A percentile compares a stretch with the other conserved stretches of the same genome.
These are phyloP conservation scores for Colletotrichum sp. DNA, from an alignment of 2,329 filamentous ascomycete genomes.

Conservation along the genomic window DNA sequence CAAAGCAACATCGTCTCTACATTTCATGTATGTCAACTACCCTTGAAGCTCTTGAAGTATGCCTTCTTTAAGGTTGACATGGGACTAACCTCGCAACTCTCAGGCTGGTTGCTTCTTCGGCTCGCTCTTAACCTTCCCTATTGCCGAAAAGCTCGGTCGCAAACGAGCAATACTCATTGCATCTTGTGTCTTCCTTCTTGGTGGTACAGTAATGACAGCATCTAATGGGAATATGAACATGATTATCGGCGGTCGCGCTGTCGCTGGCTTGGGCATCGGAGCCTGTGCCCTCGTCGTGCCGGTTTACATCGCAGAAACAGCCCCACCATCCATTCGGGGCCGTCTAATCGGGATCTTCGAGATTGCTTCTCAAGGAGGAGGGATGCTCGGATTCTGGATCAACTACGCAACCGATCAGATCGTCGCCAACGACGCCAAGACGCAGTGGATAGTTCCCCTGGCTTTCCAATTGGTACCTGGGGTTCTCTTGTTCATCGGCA, in stretches of 20 bases:
- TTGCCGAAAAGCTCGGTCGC: neutral
- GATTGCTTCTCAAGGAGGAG: constrained; percentile 53
- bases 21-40: constrained; percentile 37
- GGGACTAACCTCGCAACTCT: neutral
- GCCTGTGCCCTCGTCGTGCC: constrained; percentile 56
- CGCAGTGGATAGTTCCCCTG: constrained; percentile 48
- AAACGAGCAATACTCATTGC: neutral
- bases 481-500: constrained; percentile 34
- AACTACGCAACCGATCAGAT: constrained; percentile 31
- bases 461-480: constrained; percentile 44
- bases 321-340: constrained; percentile 55
- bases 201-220: constrained; percentile 45
- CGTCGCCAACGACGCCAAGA: constrained; percentile 11
- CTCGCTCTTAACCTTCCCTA: neutral
- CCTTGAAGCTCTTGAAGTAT: rapidly evolving
- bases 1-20: constrained; percentile 41
- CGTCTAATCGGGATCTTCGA: constrained; percentile 54
- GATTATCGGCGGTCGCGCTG: constrained; percentile 59
- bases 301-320: constrained; percentile 62
- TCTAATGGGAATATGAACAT: constrained; percentile 46
- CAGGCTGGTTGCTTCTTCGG: neutral
- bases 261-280: constrained; percentile 56
- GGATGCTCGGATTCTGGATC: constrained; percentile 50
- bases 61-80: rapidly evolving
- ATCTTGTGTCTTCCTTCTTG: constrained; percentile 47